Base-by-base conservation (phyloP, 495 filamentous ascomycete species). In the Trichoderma virens region DNA sequence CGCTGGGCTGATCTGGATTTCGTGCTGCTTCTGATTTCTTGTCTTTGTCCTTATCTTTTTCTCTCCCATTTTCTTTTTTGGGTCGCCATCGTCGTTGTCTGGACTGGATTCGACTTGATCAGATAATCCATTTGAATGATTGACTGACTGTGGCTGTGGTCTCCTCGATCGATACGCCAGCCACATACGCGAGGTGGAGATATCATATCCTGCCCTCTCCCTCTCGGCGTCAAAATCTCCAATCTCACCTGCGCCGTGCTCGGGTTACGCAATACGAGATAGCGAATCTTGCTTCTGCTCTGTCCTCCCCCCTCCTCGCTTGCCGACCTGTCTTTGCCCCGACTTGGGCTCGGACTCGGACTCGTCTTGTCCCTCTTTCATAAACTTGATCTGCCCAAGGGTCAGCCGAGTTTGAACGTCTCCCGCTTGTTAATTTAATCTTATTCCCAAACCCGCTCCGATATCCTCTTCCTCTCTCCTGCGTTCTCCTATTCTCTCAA, bases 261-360 rank as follows among this genome's bases (percentile, higher is more conserved):
- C 38, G 38, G 8, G 43, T 47, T 47, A 47, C 43, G 43, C 43
- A 47, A 47, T 47, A 47, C 43, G 43, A 47, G 43, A 47, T 47
- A 47, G 8, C 43, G 18, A 47, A 47, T 47, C 43, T n/a, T 47
- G 43, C 43, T 9, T 20, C 43, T 47, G 8, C 6, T 5, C 20
- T 45, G 16, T 18, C 16, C 41, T 47, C 43, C 43, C 43, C 43
- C 43, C 43, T 47, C 43, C 43, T 25, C 20, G 43, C 43, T 5
- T 47, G 18, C n/a, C 43, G 43, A 47, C 18, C 20, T 20, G 3
- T 20, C 18, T n/a, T 47, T 7, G 18, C 20, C 4, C 9, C 43
- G 20, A 20, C n/a, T 20, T 20, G 9, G 43, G 5, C 43, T 23
- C n/a, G n/a, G 11, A n/a, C 41, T 20, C n/a, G 41, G 6, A 20